A percentile compares a stretch with the other conserved stretches of the same genome.
phyloP scores from a whole-genome alignment of 345 rosid species.

The Excoecaria cochinchinensis region DNA sequence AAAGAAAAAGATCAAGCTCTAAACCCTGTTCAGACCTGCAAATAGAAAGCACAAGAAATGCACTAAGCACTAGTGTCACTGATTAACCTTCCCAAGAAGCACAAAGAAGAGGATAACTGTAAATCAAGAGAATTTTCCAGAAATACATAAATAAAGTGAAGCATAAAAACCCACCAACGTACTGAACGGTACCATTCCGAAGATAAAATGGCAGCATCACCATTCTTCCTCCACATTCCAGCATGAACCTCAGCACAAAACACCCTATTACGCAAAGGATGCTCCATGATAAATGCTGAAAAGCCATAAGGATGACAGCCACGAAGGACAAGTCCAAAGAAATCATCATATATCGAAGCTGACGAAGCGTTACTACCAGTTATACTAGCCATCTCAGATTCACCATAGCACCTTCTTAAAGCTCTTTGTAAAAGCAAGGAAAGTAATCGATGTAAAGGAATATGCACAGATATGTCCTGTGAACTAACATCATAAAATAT shows the following conservation, averaged over 20 bases:
- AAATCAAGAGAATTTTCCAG: not conserved
- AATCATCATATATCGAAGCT: constrained; percentile 38
- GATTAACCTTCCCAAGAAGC: not conserved
- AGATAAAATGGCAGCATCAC: constrained; percentile 64
- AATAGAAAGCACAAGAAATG: constrained; percentile 22
- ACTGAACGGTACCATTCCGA: constrained; percentile 79
- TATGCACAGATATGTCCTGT: constrained; percentile 75
- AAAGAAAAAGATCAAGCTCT: constrained; percentile 91
- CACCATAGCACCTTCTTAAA: constrained; percentile 60
- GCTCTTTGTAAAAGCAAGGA: constrained; percentile 74
- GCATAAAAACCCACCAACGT: constrained; percentile 56
- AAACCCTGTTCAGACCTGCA: constrained; percentile 92
- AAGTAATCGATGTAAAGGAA: constrained; percentile 77
- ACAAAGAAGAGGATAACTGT: not conserved
- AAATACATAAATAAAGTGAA: not conserved
- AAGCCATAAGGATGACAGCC: constrained; percentile 75
- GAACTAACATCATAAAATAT: constrained; percentile 73
- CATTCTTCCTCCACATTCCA: constrained; percentile 98
- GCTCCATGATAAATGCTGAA: constrained; percentile 85
- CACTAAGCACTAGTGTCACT: not conserved
- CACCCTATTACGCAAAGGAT: constrained; percentile 82
- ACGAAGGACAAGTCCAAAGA: constrained; percentile 62
- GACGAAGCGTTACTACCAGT: constrained; percentile 27
- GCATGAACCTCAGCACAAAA: constrained; percentile 88
- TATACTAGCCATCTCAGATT: constrained; percentile 36